These are phyloP conservation scores for Cyberlindnera euphorbiiphila DNA, from an alignment of 805 yeast species.

Conservation along the genomic window DNA sequence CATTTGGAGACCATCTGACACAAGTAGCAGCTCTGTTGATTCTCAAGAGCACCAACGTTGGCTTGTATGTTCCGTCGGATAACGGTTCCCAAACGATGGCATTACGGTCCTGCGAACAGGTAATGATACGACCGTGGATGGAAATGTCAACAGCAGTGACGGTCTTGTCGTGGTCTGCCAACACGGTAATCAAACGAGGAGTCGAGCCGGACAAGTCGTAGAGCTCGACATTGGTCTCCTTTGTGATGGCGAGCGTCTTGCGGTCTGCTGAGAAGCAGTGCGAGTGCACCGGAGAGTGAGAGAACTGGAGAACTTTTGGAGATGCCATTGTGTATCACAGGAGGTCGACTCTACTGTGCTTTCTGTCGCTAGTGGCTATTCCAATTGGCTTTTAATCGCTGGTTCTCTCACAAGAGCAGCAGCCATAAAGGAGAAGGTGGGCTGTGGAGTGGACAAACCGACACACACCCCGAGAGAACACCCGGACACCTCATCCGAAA, in stretches of 20 bases:
- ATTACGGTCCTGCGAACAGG: constrained; percentile 96
- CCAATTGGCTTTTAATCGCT: too few relatives aligned
- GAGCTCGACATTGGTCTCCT: constrained; percentile 70
- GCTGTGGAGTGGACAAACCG: too few relatives aligned
- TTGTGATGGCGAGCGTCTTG: constrained; percentile 72
- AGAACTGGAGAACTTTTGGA: constrained; percentile 53
- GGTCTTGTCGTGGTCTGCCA: constrained; percentile 86
- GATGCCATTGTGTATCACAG: constrained; percentile 16
- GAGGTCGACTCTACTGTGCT: constrained; percentile 28
- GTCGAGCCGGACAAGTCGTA: constrained; percentile 52
- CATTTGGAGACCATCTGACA: constrained; percentile 93
- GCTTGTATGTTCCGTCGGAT: constrained; percentile 61
- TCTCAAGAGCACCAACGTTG: constrained; percentile 87
- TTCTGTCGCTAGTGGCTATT: background rate
- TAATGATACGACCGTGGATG: constrained; percentile 82
- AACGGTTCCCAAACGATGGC: constrained; percentile 93
- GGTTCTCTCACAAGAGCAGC: too few relatives aligned
- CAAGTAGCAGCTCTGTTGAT: constrained; percentile 94
- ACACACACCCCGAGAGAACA: too few relatives aligned
- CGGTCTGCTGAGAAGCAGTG: constrained; percentile 79
- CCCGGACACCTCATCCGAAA: too few relatives aligned
- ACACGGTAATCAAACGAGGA: constrained; percentile 61
- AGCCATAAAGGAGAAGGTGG: background rate
- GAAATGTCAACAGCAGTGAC: constrained; percentile 95
- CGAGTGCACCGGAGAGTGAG: constrained; percentile 84